Conservation (phyloP, 164 flowering plant genomes). For the Nelumbo lutea region DNA sequence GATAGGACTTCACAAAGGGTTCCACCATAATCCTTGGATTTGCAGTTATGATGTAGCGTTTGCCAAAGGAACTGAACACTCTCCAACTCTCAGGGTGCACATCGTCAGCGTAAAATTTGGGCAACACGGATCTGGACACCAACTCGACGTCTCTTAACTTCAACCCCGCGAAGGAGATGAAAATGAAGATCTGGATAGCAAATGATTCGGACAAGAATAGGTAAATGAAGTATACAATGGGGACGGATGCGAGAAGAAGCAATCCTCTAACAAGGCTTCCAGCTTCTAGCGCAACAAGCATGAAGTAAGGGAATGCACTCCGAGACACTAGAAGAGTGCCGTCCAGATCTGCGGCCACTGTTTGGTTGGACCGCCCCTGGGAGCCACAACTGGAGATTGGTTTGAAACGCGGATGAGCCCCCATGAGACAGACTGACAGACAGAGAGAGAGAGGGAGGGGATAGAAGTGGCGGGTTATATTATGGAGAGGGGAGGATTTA, state of each 20-base stretch:
- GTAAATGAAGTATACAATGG: constrained; percentile 49
- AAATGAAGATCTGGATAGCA: constrained; percentile 43
- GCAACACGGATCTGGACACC: constrained; percentile 57
- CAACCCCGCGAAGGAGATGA: constrained; percentile 54
- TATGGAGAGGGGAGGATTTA: constrained; percentile 14
- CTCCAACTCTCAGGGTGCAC: constrained; percentile 68
- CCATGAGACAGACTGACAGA: constrained; percentile 22
- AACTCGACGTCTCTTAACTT: constrained; percentile 53
- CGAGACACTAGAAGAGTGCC: constrained; percentile 67
- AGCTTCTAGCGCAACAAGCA: constrained; percentile 71
- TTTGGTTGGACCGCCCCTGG: constrained; percentile 44
- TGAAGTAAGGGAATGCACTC: constrained; percentile 67
- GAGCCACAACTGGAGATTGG: constrained; percentile 45
- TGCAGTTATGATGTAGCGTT: constrained; percentile 54
- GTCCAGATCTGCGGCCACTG: constrained; percentile 68
- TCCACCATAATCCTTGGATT: constrained; percentile 74
- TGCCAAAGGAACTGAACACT: constrained; percentile 61
- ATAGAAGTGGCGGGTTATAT: neutral
- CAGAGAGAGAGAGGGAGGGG: constrained; percentile 6
- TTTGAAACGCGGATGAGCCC: constrained; percentile 31
- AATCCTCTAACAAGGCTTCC: constrained; percentile 56
- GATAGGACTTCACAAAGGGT: constrained; percentile 45
- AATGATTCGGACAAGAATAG: constrained; percentile 46
- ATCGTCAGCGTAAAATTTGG: constrained; percentile 68
- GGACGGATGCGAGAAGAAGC: constrained; percentile 43